A percentile compares a stretch with the other conserved stretches of the same genome.
Evolutionary conservation across 2,329 filamentous ascomycete genomes (phyloP).

Genomic region (Claviceps paspali): DNA sequence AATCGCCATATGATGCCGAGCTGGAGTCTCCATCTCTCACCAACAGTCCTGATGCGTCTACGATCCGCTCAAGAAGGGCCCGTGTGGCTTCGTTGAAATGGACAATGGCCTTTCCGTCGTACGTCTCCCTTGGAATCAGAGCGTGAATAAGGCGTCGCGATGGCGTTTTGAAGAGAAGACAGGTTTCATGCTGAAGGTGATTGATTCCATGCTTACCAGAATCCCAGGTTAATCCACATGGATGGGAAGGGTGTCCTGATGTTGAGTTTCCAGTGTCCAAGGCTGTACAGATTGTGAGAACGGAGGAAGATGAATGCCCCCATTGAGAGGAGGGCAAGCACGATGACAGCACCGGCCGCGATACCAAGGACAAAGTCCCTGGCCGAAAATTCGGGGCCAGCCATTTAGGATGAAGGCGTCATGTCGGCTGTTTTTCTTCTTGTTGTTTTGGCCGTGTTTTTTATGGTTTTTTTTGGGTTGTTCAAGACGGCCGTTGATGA

Average conservation of each 20-base stretch:
- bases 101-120: conserved; percentile 15
- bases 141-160: not conserved
- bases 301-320: conserved; percentile 11
- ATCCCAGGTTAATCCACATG: conserved; percentile 53
- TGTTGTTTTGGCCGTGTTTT: too few species aligned
- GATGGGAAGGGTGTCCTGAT: conserved; percentile 26
- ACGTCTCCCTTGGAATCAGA: conserved; percentile 13
- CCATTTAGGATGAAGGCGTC: not conserved
- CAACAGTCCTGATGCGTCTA: conserved; percentile 27
- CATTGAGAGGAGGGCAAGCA: conserved; percentile 8
- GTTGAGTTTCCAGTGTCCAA: conserved; percentile 42
- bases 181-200: not conserved
- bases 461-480: too few species aligned
- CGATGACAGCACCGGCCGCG: conserved; percentile 11
- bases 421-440: too few species aligned
- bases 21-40: conserved; percentile 2
- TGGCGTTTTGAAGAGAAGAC: not conserved
- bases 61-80: conserved; percentile 31
- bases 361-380: conserved; percentile 16
- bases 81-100: conserved; percentile 30
- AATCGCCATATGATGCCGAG: not conserved
- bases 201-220: conserved; percentile 30
- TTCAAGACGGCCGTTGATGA: too few species aligned
- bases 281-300: conserved; percentile 25
- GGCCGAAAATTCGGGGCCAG: conserved; percentile 4